Conservation (phyloP, 2,329 filamentous ascomycete species). For the Alternaria infectoria region DNA sequence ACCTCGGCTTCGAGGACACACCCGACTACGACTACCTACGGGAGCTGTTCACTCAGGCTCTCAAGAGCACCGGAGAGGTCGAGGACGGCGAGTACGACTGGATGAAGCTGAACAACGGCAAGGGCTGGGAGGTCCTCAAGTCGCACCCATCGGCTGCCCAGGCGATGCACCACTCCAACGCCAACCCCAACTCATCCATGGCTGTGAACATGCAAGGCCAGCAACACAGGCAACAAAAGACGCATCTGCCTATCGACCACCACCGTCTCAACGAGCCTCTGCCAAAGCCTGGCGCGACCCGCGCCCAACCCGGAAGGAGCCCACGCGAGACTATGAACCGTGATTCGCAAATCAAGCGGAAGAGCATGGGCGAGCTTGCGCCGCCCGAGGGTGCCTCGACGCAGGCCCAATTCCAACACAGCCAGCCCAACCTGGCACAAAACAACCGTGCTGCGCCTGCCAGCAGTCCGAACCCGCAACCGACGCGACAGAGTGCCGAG, state of each 20-base stretch:
- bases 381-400: constrained; percentile 84
- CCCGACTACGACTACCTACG: constrained; percentile 98
- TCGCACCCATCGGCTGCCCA: constrained; percentile 73
- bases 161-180: constrained; percentile 76
- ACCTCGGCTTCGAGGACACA: constrained; percentile 97
- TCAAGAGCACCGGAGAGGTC: constrained; percentile 92
- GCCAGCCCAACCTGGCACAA: constrained; percentile 79
- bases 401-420: constrained; percentile 96
- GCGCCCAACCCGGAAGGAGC: constrained; percentile 54
- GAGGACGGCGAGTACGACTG: constrained; percentile 99
- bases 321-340: constrained; percentile 40
- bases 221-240: constrained; percentile 66
- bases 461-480: constrained; percentile 54
- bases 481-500: constrained; percentile 69
- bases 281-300: constrained; percentile 67
- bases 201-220: constrained; percentile 80
- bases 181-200: constrained; percentile 79
- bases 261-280: constrained; percentile 57
- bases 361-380: constrained; percentile 77
- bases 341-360: constrained; percentile 61
- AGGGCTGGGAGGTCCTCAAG: constrained; percentile 87
- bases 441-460: constrained; percentile 65
- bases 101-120: constrained; percentile 96
- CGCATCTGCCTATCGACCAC: constrained; percentile 52
- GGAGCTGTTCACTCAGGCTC: constrained; percentile 92